Evolutionary conservation across 805 yeast species (phyloP), one percentile per base, ranked within the genome.

Genomic region (Teunomyces funiuensis): DNA sequence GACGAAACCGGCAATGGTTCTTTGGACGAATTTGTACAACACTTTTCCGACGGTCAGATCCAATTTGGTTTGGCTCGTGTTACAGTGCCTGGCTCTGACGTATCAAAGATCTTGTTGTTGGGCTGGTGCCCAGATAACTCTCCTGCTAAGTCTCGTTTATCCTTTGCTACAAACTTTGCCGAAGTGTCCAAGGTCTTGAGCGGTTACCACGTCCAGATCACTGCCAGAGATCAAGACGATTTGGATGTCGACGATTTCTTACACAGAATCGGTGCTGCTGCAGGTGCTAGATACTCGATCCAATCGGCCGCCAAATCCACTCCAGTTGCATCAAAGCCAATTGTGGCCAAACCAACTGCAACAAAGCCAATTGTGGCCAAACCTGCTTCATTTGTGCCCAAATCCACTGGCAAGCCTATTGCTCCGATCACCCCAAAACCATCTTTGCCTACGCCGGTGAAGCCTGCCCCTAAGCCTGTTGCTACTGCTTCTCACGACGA

Each of bases 91-190:
- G 95, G 93, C n/a, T 85, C 96, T 3, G 93, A 86, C 52, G 90
- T 93, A 26, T 77, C 79, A 56, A 93, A 93, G 70, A 73, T 87
- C 50, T 77, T 91, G 23, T 71, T 93, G 36, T 73, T 93, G 28
- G 98, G 97, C 39, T 91, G 97, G 97, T 87, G 96, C 67, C 99
- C 99, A 5, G 98, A 93, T 63, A 87, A 91, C 42, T 90, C 96
- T 16, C 95, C 97, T 39, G 49, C 74, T 72, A 85, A 82, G 58
- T 73, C 83, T 19, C 77, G 88, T 53, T 76, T 87, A 34, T 82
- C 89, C 1, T 86, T 82, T 65, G 89, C 91, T 19, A 67, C 80
- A 45, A 86, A 85, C 62, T 82, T 85, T 51, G 88, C 87, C 29
- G 86, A 82, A 29, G 85, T 86, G 15, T 79, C 89, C 19, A 80